phyloP scores from a whole-genome alignment of 208 protist species.

The Trichomonas gallinae region DNA sequence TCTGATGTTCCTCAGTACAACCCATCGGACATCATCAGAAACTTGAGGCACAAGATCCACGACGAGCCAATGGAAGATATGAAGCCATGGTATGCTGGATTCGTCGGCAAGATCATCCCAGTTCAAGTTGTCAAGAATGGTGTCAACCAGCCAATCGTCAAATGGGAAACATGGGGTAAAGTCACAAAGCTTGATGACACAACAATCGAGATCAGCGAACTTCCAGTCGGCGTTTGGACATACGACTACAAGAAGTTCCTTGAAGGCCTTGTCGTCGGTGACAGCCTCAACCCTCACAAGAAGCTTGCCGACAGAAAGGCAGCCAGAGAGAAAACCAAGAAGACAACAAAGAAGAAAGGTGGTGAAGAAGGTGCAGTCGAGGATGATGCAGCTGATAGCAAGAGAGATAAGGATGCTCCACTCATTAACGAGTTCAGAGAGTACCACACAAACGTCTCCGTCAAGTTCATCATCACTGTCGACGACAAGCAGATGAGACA shows the following conservation, averaged over 20 bases:
- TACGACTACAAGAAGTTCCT: slow-evolving; percentile 58
- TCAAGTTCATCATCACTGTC: slow-evolving; percentile 3
- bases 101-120: slow-evolving; percentile 45
- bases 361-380: not conserved
- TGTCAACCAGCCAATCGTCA: not conserved
- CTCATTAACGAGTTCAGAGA: slow-evolving; percentile 22
- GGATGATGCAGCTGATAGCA: slow-evolving; percentile 46
- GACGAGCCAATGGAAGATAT: slow-evolving; percentile 55
- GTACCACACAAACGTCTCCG: slow-evolving; percentile 31
- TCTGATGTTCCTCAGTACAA: slow-evolving; percentile 92
- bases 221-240: slow-evolving; percentile 82
- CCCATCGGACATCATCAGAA: slow-evolving; percentile 75
- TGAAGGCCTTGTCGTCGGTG: not conserved
- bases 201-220: slow-evolving; percentile 35
- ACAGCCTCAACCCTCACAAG: not conserved
- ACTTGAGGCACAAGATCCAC: slow-evolving; percentile 60
- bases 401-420: slow-evolving; percentile 54
- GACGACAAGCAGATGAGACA: not conserved
- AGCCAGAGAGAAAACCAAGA: not conserved
- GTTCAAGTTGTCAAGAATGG: not conserved
- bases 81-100: slow-evolving; percentile 90
- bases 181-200: not conserved
- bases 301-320: not conserved
- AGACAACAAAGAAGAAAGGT: not conserved
- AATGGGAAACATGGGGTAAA: not conserved